Conservation (phyloP, 148 eudicot species). For the Silene latifolia region DNA sequence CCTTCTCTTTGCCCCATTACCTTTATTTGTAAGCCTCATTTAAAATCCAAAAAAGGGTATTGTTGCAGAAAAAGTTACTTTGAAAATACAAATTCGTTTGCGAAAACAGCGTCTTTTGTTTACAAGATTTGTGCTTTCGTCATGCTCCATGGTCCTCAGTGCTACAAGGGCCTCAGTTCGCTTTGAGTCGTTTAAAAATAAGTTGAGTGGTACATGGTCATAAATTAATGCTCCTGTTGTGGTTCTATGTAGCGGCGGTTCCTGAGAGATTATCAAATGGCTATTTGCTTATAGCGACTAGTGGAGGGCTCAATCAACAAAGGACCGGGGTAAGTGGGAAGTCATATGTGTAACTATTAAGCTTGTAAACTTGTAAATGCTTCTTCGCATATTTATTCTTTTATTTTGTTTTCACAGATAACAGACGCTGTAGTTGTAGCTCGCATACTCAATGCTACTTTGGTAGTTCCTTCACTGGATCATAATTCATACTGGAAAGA, state of each 20-base stretch:
- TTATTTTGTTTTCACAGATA: slow-evolving; percentile 45
- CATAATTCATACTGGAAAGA: slow-evolving; percentile 97
- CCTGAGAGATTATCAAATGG: slow-evolving; percentile 71
- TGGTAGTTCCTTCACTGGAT: slow-evolving; percentile 87
- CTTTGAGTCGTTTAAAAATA: not conserved
- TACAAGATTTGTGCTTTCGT: not conserved
- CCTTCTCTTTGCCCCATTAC: too few relatives aligned
- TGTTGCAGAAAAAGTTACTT: too few relatives aligned
- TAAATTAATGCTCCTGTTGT: slow-evolving; percentile 5
- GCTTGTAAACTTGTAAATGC: not conserved
- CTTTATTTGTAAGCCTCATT: too few relatives aligned
- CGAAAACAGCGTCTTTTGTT: too few relatives aligned
- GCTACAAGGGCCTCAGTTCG: not conserved
- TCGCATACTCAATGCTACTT: slow-evolving; percentile 85
- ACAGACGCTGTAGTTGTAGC: slow-evolving; percentile 98
- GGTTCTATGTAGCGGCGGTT: slow-evolving; percentile 53
- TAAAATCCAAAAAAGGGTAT: too few relatives aligned
- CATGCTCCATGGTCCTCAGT: not conserved
- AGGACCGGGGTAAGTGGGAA: slow-evolving; percentile 79
- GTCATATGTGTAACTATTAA: slow-evolving; percentile 2
- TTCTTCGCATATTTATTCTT: not conserved
- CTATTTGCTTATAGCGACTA: slow-evolving; percentile 87
- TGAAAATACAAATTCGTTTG: too few relatives aligned
- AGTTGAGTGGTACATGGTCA: not conserved
- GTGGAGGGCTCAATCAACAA: slow-evolving; percentile 98